phyloP scores from a whole-genome alignment of 1,284 basidiomycete genomes.

The Waitea zeae region DNA sequence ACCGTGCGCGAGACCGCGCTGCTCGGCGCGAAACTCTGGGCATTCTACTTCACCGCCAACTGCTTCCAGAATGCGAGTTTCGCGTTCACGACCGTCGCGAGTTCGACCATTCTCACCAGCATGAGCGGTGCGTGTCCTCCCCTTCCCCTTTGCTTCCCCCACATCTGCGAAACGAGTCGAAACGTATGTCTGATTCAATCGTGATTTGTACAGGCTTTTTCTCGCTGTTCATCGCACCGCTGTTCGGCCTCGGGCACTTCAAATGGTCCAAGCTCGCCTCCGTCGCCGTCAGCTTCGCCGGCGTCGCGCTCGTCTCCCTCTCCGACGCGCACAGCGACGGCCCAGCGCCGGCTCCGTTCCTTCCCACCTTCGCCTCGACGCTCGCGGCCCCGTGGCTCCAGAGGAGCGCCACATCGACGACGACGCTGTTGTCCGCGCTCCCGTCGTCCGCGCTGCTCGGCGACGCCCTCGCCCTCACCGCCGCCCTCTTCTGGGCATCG shows the following conservation, averaged over 20 bases:
- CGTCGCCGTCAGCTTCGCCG: slow-evolving; percentile 70
- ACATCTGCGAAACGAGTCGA: too few relatives aligned
- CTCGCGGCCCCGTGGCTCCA: too few relatives aligned
- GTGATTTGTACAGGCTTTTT: slow-evolving; percentile 98
- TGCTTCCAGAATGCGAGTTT: slow-evolving; percentile 76
- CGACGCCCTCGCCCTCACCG: slow-evolving; percentile 65
- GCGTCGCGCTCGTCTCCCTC: slow-evolving; percentile 74
- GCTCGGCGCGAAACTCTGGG: slow-evolving; percentile 64
- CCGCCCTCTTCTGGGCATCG: slow-evolving; percentile 76
- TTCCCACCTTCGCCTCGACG: too few relatives aligned
- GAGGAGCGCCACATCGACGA: too few relatives aligned
- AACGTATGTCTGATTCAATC: too few relatives aligned
- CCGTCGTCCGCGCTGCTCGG: slow-evolving; percentile 33
- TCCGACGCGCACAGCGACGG: slow-evolving; percentile 42
- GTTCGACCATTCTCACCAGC: slow-evolving; percentile 75
- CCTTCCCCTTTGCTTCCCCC: too few relatives aligned
- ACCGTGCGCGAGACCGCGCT: slow-evolving; percentile 56
- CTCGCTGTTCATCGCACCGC: slow-evolving; percentile 70
- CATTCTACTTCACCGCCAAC: slow-evolving; percentile 85
- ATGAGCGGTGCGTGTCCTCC: slow-evolving; percentile 59
- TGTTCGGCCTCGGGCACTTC: slow-evolving; percentile 72
- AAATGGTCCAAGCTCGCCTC: slow-evolving; percentile 66
- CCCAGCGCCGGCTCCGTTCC: too few relatives aligned
- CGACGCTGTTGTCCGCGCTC: slow-evolving; percentile 6
- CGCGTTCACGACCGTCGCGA: slow-evolving; percentile 78